These are phyloP conservation scores for Penicillium hesseltinei DNA, from an alignment of 2,329 filamentous ascomycete species.

Conservation along the genomic window DNA sequence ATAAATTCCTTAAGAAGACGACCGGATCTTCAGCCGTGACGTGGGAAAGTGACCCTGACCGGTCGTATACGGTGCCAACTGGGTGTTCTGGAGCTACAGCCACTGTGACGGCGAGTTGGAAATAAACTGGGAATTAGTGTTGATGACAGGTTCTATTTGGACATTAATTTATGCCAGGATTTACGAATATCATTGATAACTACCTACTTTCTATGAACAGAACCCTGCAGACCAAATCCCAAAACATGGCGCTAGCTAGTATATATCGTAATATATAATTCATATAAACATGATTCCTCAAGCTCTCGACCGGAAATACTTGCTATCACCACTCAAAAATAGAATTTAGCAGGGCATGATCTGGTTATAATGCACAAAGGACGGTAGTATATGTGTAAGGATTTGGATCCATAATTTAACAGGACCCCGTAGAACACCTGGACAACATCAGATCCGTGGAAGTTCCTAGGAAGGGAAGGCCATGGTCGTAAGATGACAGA, in stretches of 20 bases:
- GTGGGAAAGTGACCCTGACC: conserved; percentile 63
- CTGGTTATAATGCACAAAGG: conserved; percentile 61
- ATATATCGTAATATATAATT: background rate
- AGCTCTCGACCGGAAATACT: no score
- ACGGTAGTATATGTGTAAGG: conserved; percentile 68
- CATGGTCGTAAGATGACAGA: conserved; percentile 68
- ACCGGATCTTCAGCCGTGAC: conserved; percentile 50
- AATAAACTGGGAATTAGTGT: conserved; percentile 15
- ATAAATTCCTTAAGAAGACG: conserved; percentile 64
- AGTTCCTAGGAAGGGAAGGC: conserved; percentile 72
- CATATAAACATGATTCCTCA: background rate
- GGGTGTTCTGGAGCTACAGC: conserved; percentile 35
- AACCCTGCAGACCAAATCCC: no score
- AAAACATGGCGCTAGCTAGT: no score
- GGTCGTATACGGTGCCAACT: conserved; percentile 41
- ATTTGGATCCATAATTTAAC: conserved; percentile 61
- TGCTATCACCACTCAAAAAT: conserved; percentile 19
- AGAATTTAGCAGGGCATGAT: conserved; percentile 29
- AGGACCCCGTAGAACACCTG: conserved; percentile 66
- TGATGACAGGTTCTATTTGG: no score
- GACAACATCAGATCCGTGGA: conserved; percentile 69
- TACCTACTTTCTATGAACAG: background rate
- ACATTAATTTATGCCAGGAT: background rate
- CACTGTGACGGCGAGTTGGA: conserved; percentile 42
- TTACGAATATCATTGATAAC: background rate